Evolutionary conservation across 768 basidiomycete species (phyloP), one percentile per base, ranked within the genome.

Genomic region (Agrocybe pediades): DNA sequence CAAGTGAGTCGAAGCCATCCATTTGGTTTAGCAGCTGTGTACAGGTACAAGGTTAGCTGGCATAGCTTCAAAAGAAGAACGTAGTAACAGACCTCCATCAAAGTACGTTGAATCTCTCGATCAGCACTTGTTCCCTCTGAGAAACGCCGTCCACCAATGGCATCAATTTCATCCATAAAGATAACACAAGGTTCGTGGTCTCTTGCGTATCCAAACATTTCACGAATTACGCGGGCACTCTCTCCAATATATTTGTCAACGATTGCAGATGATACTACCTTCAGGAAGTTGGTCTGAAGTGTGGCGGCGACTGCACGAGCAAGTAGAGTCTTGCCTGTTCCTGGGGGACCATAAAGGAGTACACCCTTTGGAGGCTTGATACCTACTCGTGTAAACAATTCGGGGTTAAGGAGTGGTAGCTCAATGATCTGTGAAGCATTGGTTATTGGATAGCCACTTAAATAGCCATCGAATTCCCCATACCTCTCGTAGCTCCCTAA

Each of bases 111-210:
- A 57, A 99, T 98, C 76, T 99, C 97, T 65, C 97, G 87, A 73
- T 99, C 97, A 11, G 97, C 96, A 69, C 90, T 92, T 3, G 96
- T 98, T 25, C 97, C 96, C 70, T 99, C 97, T 4, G 89, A 92
- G 82, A 91, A 82, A 47, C 80, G 73, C 51, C 80, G 77, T 25
- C 97, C 96, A 62, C 97, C 97, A 57, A 98, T 99, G 25, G 97
- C 97, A 69, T 99, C 97, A 63, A 94, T 94, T 72, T 94, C 92
- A 66, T 94, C 95, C 95, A 98, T 97, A 77, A 97, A 97, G 62
- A 97, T 97, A 53, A 97, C 93, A 68, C 94, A 98, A 41, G 97
- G 97, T 71, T 98, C 97, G 67, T 99, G 95, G 69, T 99, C 96
- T 56, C 79, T 82, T 11, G 97, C 97, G 70, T 98, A 99, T 21